These are phyloP conservation scores for Talaromyces piceae DNA, from an alignment of 2,329 filamentous ascomycete species.

Conservation along the genomic window DNA sequence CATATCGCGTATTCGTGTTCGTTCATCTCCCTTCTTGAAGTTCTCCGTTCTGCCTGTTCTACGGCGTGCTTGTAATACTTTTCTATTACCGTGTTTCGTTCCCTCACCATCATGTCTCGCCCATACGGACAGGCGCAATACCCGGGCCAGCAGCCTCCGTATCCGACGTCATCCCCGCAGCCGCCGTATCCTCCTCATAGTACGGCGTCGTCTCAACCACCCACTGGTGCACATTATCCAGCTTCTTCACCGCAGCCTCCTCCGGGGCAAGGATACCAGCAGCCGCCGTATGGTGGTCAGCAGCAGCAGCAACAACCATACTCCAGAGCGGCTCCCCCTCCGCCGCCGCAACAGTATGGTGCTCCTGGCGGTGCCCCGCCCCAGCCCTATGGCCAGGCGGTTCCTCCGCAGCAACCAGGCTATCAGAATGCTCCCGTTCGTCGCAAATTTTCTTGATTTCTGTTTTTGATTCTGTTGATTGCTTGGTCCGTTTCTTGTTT, in stretches of 20 bases:
- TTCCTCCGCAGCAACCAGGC: conserved; percentile 23
- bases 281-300: conserved; percentile 1
- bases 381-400: conserved; percentile 24
- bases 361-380: conserved; percentile 22
- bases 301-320: conserved; percentile 26
- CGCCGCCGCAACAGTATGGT: conserved; percentile 33
- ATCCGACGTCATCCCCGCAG: conserved; percentile 26
- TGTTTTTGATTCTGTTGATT: neutral
- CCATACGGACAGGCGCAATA: conserved; percentile 30
- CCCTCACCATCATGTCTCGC: conserved; percentile 24
- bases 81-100: neutral
- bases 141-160: conserved; percentile 32
- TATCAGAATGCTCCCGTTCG: conserved; percentile 18
- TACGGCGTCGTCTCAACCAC: neutral
- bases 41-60: conserved; percentile 8
- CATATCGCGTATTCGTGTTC: conserved; percentile 10
- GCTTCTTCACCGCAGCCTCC: conserved; percentile 18
- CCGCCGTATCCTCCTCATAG: conserved; percentile 24
- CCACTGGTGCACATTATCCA: conserved; percentile 24
- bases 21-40: conserved; percentile 9
- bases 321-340: conserved; percentile 35
- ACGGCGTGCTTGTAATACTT: neutral
- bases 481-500: conserved; percentile 2
- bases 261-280: conserved; percentile 27
- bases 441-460: neutral